phyloP scores from a whole-genome alignment of 2,329 filamentous ascomycete genomes.

The Simplicillium sp. region DNA sequence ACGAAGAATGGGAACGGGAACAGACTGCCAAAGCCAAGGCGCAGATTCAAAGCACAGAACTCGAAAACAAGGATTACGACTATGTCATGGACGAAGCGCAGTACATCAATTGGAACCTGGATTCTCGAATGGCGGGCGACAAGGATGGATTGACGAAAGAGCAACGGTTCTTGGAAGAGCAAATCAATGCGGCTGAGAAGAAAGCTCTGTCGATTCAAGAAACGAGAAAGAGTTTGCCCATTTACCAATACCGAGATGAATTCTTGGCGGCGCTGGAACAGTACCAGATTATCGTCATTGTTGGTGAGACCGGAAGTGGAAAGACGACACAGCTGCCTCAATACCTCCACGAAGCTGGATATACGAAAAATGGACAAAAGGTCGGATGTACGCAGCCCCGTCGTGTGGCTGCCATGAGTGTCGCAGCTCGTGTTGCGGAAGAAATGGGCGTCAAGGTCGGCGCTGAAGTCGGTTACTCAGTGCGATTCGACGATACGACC shows the following conservation, averaged over 20 bases:
- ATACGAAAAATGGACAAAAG: slow-evolving; percentile 73
- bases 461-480: slow-evolving; percentile 86
- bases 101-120: slow-evolving; percentile 75
- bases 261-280: slow-evolving; percentile 80
- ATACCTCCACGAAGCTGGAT: slow-evolving; percentile 86
- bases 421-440: slow-evolving; percentile 90
- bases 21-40: slow-evolving; percentile 81
- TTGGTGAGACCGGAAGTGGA: slow-evolving; percentile 89
- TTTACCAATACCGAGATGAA: slow-evolving; percentile 78
- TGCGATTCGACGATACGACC: slow-evolving; percentile 89
- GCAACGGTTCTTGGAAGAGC: slow-evolving; percentile 66
- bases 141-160: slow-evolving; percentile 65
- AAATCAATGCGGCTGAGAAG: slow-evolving; percentile 81
- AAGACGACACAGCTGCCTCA: slow-evolving; percentile 95
- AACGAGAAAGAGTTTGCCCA: slow-evolving; percentile 80
- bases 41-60: slow-evolving; percentile 67
- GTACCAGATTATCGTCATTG: slow-evolving; percentile 82
- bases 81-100: slow-evolving; percentile 88
- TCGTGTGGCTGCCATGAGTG: slow-evolving; percentile 93
- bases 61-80: slow-evolving; percentile 77
- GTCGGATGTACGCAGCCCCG: slow-evolving; percentile 91
- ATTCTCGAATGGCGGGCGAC: slow-evolving; percentile 63
- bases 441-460: slow-evolving; percentile 87
- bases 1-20: slow-evolving; percentile 92
- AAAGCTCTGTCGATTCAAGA: slow-evolving; percentile 85